Evolutionary conservation across 2,329 filamentous ascomycete species (phyloP).

Genomic region (Sclerotinia sclerotiorum): DNA sequence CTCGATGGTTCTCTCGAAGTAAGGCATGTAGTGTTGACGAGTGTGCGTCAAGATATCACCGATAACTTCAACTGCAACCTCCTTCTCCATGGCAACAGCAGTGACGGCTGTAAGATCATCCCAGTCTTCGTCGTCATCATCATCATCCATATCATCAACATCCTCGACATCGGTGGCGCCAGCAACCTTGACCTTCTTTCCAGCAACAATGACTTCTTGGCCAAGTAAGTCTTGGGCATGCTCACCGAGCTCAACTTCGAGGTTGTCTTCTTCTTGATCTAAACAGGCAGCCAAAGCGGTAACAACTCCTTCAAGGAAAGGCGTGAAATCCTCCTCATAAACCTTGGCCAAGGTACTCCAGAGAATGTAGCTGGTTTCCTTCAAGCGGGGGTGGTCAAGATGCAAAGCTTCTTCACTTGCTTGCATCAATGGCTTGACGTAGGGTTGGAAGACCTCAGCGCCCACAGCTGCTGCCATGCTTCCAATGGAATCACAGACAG

Average conservation of each 20-base stretch:
- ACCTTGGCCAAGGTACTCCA: conserved; percentile 95
- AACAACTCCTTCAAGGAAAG: conserved; percentile 76
- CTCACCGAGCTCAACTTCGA: conserved; percentile 73
- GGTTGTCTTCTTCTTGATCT: conserved; percentile 81
- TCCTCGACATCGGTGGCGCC: conserved; percentile 58
- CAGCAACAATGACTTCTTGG: conserved; percentile 73
- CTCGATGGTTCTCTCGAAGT: conserved; percentile 85
- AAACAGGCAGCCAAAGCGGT: conserved; percentile 80
- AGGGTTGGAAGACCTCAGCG: conserved; percentile 81
- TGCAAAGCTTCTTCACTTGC: conserved; percentile 88
- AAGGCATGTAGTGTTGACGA: conserved; percentile 75
- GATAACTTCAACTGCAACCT: conserved; percentile 92
- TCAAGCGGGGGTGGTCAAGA: conserved; percentile 84
- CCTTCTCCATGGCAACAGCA: conserved; percentile 90
- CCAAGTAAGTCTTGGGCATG: conserved; percentile 73
- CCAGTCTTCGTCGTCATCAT: conserved; percentile 79
- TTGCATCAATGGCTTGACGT: conserved; percentile 85
- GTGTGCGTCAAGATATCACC: conserved; percentile 90
- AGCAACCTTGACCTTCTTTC: conserved; percentile 83
- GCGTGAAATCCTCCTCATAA: conserved; percentile 79
- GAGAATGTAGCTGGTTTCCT: conserved; percentile 95
- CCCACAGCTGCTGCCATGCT: conserved; percentile 90
- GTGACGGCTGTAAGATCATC: conserved; percentile 82
- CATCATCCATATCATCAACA: conserved; percentile 61
- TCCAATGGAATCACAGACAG: conserved; percentile 89